Base-by-base conservation (phyloP, 768 basidiomycete species). In the Lepiota brunneoincarnata region DNA sequence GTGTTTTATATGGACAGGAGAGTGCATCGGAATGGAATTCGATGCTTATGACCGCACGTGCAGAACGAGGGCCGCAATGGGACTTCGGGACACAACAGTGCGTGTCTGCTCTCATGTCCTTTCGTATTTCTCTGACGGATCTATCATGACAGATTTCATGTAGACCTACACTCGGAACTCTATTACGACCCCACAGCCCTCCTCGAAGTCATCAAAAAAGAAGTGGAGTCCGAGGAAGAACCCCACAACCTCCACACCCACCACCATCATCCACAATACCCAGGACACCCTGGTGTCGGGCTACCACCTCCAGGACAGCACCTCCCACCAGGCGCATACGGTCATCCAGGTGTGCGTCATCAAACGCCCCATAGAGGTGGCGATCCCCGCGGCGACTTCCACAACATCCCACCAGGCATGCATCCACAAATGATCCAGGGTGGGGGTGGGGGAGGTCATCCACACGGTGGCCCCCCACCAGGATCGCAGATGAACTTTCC, bases 1-100 rank as follows among this genome's bases (percentile, higher is more conserved):
- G 6, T 46, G 9, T 26, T 41, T 34, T 51, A 51, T 12, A 40
- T 44, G 23, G 48, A 35, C 42, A 82, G 80, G 90, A 92, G 66
- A 84, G 82, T 62, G 88, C 91, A 9, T 90, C 88, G 9, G 87
- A 91, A 59, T 92, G 91, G 91, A 93, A 93, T 60, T 91, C 90
- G 0, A 61, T 91, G 49, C 74, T 93, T 42, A 79, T 83, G 56
- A 86, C 84, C 23, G 91, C 91, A 2, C 80, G 91, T 35, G 91
- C 90, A 6, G 83, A 87, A 55, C 76, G 91, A 56, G 91, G 91
- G 0, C 91, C 91, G 3, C 90, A 91, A 62, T 93, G 90, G 90
- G 91, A 93, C 65, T 75, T 91, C 36, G 88, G 88, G 15, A 91
- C 91, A 12, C 90, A 93, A 66, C 85, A 88, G 91, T 92, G 60